A percentile compares a stretch with the other conserved stretches of the same genome.
These are phyloP conservation scores for Penicillium sclerotigenum DNA, from an alignment of 2,329 filamentous ascomycete genomes.

Conservation along the genomic window DNA sequence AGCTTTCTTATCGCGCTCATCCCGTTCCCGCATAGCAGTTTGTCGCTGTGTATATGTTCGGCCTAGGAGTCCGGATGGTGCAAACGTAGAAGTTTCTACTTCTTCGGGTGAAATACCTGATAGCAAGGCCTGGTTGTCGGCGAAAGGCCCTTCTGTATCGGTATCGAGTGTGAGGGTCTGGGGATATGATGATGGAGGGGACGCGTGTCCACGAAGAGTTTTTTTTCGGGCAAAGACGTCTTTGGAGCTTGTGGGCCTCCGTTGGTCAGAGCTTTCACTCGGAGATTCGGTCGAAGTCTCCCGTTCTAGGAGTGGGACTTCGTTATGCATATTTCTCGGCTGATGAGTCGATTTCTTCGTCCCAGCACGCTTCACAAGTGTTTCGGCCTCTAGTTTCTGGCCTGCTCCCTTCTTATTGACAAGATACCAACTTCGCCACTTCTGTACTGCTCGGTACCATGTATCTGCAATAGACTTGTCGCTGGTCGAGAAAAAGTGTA, in stretches of 20 bases:
- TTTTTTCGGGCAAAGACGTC: conserved; percentile 30
- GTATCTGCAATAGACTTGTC: conserved; percentile 63
- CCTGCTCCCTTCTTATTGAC: conserved; percentile 66
- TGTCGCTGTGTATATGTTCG: conserved; percentile 42
- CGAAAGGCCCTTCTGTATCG: conserved; percentile 7
- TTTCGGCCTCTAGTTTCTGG: conserved; percentile 35
- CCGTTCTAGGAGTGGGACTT: conserved; percentile 60
- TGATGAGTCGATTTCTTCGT: conserved; percentile 18
- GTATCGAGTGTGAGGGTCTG: conserved; percentile 28
- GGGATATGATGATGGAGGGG: conserved; percentile 31
- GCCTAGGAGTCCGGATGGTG: conserved; percentile 38
- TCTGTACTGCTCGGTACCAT: conserved; percentile 70
- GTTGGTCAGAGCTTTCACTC: conserved; percentile 36
- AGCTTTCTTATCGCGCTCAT: conserved; percentile 36
- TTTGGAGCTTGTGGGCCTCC: conserved; percentile 23
- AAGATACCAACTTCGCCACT: conserved; percentile 90
- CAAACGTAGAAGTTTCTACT: conserved; percentile 33
- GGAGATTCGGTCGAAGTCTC: conserved; percentile 45
- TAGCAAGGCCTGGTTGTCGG: conserved; percentile 7
- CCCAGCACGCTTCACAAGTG: conserved; percentile 25
- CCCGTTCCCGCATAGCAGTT: conserved; percentile 40
- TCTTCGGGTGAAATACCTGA: conserved; percentile 9
- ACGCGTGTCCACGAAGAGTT: conserved; percentile 28
- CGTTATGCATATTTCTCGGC: conserved; percentile 50
- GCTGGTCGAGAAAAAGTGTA: conserved; percentile 86